Evolutionary conservation across 1,284 basidiomycete genomes (phyloP).

Genomic region (Rhodotorula glutinis): DNA sequence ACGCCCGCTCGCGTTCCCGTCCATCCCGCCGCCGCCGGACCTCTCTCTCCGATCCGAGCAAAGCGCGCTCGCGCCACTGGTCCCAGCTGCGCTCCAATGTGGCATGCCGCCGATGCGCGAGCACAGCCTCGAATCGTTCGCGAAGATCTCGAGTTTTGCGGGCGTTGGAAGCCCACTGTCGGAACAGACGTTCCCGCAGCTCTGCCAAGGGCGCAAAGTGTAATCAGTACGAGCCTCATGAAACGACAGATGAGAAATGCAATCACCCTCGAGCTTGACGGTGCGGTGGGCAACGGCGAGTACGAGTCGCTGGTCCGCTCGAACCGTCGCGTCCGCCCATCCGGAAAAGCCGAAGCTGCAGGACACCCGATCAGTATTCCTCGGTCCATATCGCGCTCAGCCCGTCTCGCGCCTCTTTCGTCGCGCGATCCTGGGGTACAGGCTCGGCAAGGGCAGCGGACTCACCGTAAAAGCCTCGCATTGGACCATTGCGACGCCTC

Average conservation of each 20-base stretch:
- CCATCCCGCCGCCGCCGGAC: background rate
- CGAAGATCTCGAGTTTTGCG: background rate
- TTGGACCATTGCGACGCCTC: constrained; percentile 17
- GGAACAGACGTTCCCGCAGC: constrained; percentile 19
- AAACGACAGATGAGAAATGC: too few species aligned
- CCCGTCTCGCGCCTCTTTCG: too few species aligned
- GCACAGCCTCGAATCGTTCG: background rate
- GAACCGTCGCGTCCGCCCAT: constrained; percentile 10
- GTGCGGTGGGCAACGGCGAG: constrained; percentile 12
- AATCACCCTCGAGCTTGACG: constrained; percentile 22
- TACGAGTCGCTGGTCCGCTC: background rate
- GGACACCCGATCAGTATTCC: too few species aligned
- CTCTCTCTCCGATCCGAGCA: background rate
- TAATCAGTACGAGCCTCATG: too few species aligned
- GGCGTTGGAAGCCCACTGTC: constrained; percentile 11
- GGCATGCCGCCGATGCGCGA: background rate
- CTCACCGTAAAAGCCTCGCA: constrained; percentile 6
- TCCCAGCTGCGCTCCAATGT: background rate
- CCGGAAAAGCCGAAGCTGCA: constrained; percentile 12
- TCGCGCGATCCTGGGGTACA: background rate
- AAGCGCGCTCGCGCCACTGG: constrained; percentile 13
- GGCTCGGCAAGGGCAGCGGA: background rate
- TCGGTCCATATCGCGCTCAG: too few species aligned
- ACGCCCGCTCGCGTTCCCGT: background rate
- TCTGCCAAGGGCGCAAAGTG: constrained; percentile 8